Base-by-base conservation (phyloP, 2,329 filamentous ascomycete species). In the Penicillium sp. region DNA sequence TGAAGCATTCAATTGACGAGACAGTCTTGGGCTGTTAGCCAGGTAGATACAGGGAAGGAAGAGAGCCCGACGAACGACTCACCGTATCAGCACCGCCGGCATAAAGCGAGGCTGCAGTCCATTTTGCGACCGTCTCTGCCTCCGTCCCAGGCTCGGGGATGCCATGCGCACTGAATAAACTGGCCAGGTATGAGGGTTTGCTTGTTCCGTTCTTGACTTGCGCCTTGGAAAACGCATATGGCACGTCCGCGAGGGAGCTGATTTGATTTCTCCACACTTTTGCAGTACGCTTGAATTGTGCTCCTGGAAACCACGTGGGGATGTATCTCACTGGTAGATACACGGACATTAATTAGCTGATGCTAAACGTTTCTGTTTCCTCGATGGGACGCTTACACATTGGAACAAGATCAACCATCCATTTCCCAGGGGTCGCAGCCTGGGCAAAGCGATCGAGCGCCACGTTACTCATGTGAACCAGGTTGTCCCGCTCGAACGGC, bases 241-340 rank as follows among this genome's bases (percentile, higher is more conserved):
- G 75, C 33, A 60, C 59, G 7, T 74, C 64, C 2, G 62, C 62
- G 11, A 64, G 58, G 7, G 67, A 55, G 0, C 51, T 44, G 5
- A 73, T 48, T 5, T 57, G 61, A 2, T 54, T 53, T 9, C 57
- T 64, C 65, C 69, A 74, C 4, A 61, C 43, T 25, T 63, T 63
- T 1, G 71, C 75, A 2, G 60, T 72, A 1, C 56, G 48, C 49
- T 77, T 73, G 60, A 75, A 78, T 6, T 57, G 58, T 13, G 71
- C 65, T 0, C 75, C 74, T 1, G 73, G 75, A 18, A 73, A 55
- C 70, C 74, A 75, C 2, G 71, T 61, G 0, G 76, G 75, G 0
- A 76, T 36, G 46, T 73, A 62, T 57, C 58, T 62, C 34, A 74
- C 59, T 65, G 3, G 39, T 41, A 13, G 25, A 28, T 5, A 45